Evolutionary conservation across 2,329 filamentous ascomycete genomes (phyloP), one percentile per base, ranked within the genome.

Genomic region (Zymoseptoria tritici): DNA sequence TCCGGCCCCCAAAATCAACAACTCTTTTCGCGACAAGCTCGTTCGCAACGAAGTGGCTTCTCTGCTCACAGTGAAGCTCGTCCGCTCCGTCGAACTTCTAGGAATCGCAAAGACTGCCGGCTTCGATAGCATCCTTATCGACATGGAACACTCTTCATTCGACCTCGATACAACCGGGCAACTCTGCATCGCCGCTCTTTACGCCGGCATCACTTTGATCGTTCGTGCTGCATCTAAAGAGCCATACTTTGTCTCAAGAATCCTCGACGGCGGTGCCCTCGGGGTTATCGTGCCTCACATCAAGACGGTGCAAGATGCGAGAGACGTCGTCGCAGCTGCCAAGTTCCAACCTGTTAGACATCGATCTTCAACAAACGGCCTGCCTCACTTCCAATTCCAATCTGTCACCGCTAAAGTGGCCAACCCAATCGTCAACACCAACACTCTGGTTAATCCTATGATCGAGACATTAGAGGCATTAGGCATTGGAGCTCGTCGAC

Each of bases 111-210:
- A 75, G 58, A 76, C 71, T 56, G 75, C 77, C 9, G 76, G 76
- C 7, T 72, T 76, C 55, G 71, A 78, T 54, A 75, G 72, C 49
- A 69, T 78, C 49, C 72, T 79, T 58, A 74, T 79, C 58, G 76
- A 79, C 57, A 76, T 79, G 74, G 77, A 79, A 60, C 77, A 79
- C 60, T 76, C 74, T 2, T 65, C 73, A 2, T 67, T 78, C 29
- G 70, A 73, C 57, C 65, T 79, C 20, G 70, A 72, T 60, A 66
- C 69, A 0, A 70, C 72, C 7, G 64, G 68, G 16, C 76, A 77
- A 58, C 68, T 79, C 9, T 72, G 72, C 55, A 69, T 76, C 5
- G 76, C 77, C 19, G 73, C 70, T 55, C 70, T 73, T 31, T 75
- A 73, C 55, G 75, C 70, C 49, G 74, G 74, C 9, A 70, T 78